Evolutionary conservation across 176 grass and related monocot species (phyloP).

Genomic region (Bothriochloa decipiens): DNA sequence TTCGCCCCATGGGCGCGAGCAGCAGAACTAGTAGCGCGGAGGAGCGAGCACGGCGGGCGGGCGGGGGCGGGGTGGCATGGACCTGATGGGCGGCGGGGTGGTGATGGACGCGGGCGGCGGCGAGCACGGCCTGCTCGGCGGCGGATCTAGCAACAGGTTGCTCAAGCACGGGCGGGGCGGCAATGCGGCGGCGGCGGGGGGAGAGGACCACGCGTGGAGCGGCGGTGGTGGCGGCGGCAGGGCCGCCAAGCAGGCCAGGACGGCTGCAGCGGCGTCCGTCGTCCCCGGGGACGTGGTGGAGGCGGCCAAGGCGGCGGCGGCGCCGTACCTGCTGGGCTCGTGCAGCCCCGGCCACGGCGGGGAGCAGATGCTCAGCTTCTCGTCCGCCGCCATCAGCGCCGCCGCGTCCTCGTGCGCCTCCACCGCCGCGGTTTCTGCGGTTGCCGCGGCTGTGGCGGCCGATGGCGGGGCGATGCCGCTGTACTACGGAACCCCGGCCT

Average conservation of each 20-base stretch:
- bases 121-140: slow-evolving; percentile 54
- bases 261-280: too few species aligned
- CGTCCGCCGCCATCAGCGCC: slow-evolving; percentile 28
- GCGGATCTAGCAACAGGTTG: slow-evolving; percentile 52
- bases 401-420: slow-evolving; percentile 35
- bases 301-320: slow-evolving; percentile 52
- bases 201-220: slow-evolving; percentile 44
- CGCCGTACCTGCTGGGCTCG: slow-evolving; percentile 53
- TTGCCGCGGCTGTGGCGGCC: background rate
- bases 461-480: slow-evolving; percentile 58
- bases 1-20: slow-evolving; percentile 28
- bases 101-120: slow-evolving; percentile 47
- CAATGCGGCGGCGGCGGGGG: slow-evolving; percentile 31
- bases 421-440: background rate
- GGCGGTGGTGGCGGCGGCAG: slow-evolving; percentile 37
- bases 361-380: slow-evolving; percentile 96
- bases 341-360: slow-evolving; percentile 53
- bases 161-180: slow-evolving; percentile 69
- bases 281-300: too few species aligned
- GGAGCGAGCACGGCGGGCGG: background rate
- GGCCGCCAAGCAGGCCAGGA: slow-evolving; percentile 57
- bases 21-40: slow-evolving; percentile 20
- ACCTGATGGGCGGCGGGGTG: slow-evolving; percentile 50
- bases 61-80: slow-evolving; percentile 27
- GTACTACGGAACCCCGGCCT: slow-evolving; percentile 64